Evolutionary conservation across 2,329 filamentous ascomycete genomes (phyloP).

Genomic region (Drechslerella dactyloides): DNA sequence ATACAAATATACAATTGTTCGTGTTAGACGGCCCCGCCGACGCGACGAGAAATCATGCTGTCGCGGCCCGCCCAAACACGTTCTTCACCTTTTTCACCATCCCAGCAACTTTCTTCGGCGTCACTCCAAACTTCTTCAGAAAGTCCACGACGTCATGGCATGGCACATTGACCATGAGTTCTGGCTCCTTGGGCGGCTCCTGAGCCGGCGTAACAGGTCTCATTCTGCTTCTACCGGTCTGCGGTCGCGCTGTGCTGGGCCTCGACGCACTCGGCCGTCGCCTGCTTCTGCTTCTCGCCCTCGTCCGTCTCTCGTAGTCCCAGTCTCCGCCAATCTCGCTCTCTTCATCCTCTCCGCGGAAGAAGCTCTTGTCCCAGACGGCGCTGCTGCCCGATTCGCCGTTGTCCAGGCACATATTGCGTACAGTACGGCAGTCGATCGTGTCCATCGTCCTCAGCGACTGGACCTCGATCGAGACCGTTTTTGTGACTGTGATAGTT

Average conservation of each 20-base stretch:
- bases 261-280: neutral
- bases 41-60: neutral
- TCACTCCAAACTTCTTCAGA: conserved; percentile 40
- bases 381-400: conserved; percentile 9
- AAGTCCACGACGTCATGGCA: conserved; percentile 22
- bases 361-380: conserved; percentile 22
- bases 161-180: neutral
- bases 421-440: conserved; percentile 23
- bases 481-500: conserved; percentile 40
- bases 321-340: neutral
- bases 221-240: neutral
- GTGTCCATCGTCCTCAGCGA: conserved; percentile 18
- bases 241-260: neutral
- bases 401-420: conserved; percentile 10
- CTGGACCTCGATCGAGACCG: conserved; percentile 28
- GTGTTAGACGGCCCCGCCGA: too few relatives aligned
- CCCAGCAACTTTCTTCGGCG: conserved; percentile 30
- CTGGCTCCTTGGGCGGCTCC: neutral
- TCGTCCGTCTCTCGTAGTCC: neutral
- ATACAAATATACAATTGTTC: too few relatives aligned
- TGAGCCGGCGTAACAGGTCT: neutral
- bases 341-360: conserved; percentile 4
- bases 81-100: conserved; percentile 41
- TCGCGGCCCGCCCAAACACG: conserved; percentile 26
- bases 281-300: neutral